Conservation (phyloP, 2,329 filamentous ascomycete genomes). For the Botryotinia calthae region DNA sequence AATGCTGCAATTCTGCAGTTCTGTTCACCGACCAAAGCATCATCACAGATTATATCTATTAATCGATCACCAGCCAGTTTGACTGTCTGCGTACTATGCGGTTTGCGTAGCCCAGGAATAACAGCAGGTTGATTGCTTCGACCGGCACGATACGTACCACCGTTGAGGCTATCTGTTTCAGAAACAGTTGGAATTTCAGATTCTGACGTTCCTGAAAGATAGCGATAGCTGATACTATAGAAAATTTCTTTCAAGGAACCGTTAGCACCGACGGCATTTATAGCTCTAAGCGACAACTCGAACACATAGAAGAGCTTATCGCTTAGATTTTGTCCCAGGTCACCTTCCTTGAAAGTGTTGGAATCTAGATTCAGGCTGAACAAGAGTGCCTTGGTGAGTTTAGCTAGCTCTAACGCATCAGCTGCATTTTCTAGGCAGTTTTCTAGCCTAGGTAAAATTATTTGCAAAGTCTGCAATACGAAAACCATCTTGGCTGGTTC, state of each 20-base stretch:
- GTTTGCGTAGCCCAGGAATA: conserved; percentile 46
- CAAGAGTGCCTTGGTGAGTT: conserved; percentile 69
- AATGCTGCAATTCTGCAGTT: conserved; percentile 82
- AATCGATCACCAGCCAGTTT: conserved; percentile 79
- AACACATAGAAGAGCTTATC: conserved; percentile 92
- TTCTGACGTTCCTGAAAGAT: conserved; percentile 66
- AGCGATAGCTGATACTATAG: conserved; percentile 88
- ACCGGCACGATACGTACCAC: neutral
- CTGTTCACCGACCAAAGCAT: conserved; percentile 81
- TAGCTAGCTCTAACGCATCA: conserved; percentile 73
- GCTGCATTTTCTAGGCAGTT: conserved; percentile 64
- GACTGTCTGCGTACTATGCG: conserved; percentile 63
- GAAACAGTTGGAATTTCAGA: conserved; percentile 47
- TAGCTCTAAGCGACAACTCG: conserved; percentile 77
- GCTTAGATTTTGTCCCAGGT: conserved; percentile 70
- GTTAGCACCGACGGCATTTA: conserved; percentile 69
- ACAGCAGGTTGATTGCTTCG: neutral
- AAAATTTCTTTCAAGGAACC: conserved; percentile 76
- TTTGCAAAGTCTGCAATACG: conserved; percentile 80
- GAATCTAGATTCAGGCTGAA: conserved; percentile 64
- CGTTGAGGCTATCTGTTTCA: neutral
- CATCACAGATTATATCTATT: conserved; percentile 85
- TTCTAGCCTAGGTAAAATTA: conserved; percentile 85
- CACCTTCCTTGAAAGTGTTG: conserved; percentile 42
- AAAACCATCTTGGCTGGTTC: conserved; percentile 70